phyloP scores from a whole-genome alignment of 1,139 yeast species.

The Debaryomyces subglobosus region DNA sequence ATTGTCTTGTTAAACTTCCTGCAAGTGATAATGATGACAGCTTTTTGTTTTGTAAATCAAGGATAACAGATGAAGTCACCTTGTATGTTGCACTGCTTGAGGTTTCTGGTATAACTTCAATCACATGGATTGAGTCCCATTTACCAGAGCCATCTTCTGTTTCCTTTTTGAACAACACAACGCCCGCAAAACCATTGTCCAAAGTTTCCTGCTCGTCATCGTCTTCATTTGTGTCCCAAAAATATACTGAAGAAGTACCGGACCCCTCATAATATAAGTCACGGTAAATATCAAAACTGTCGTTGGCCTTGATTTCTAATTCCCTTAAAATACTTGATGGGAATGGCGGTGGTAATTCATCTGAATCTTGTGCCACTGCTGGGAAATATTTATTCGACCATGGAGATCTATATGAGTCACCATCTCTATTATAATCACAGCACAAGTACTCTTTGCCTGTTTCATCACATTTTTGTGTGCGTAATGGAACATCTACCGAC shows the following conservation, averaged over 20 bases:
- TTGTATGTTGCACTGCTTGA: constrained; percentile 60
- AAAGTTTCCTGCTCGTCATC: constrained; percentile 36
- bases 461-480: constrained; percentile 55
- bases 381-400: constrained; percentile 87
- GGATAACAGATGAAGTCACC: constrained; percentile 84
- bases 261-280: constrained; percentile 96
- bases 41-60: constrained; percentile 53
- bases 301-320: constrained; percentile 81
- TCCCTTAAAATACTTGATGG: constrained; percentile 72
- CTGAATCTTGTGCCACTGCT: constrained; percentile 42
- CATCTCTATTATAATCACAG: constrained; percentile 95
- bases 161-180: constrained; percentile 78
- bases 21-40: constrained; percentile 56
- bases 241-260: constrained; percentile 78
- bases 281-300: constrained; percentile 88
- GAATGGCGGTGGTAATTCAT: constrained; percentile 64
- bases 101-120: constrained; percentile 65
- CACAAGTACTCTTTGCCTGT: constrained; percentile 73
- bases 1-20: constrained; percentile 87
- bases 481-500: constrained; percentile 85
- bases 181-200: constrained; percentile 78
- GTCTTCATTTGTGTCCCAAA: constrained; percentile 79
- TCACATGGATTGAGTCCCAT: constrained; percentile 94
- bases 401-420: constrained; percentile 90
- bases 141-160: constrained; percentile 56